Conservation (phyloP, 208 protist species). For the Sergeia podlipaevii region DNA sequence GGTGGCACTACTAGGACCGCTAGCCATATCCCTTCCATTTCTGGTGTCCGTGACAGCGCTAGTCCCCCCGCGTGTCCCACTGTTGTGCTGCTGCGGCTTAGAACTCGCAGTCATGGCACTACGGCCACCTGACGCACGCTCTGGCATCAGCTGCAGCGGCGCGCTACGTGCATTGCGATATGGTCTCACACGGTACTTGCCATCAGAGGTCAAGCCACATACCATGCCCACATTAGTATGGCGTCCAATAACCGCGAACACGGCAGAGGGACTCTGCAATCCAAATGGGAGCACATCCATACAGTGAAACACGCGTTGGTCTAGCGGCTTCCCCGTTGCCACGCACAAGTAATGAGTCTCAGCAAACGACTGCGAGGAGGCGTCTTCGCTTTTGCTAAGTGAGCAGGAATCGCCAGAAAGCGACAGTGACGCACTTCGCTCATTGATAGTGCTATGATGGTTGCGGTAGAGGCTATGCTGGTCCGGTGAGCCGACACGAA, state of each 20-base stretch:
- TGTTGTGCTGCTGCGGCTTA: too few relatives aligned
- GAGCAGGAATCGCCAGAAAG: not conserved
- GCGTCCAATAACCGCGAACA: constrained; percentile 51
- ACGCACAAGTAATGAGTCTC: constrained; percentile 62
- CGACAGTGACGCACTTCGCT: not conserved
- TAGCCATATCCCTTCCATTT: too few relatives aligned
- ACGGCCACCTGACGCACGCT: too few relatives aligned
- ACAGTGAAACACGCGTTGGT: constrained; percentile 41
- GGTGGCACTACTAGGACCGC: too few relatives aligned
- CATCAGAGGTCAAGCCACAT: constrained; percentile 26
- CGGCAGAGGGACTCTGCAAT: constrained; percentile 26
- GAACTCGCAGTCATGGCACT: too few relatives aligned
- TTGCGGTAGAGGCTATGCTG: too few relatives aligned
- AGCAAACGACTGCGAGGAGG: constrained; percentile 10
- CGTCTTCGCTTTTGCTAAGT: constrained; percentile 17
- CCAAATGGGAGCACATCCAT: constrained; percentile 65
- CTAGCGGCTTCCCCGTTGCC: constrained; percentile 18
- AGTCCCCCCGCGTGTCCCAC: too few relatives aligned
- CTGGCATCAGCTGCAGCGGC: constrained; percentile 19
- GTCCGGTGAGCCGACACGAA: too few relatives aligned
- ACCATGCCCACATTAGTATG: constrained; percentile 59
- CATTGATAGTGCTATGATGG: not conserved
- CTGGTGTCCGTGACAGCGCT: too few relatives aligned
- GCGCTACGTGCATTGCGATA: constrained; percentile 14
- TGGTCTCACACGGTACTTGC: constrained; percentile 31